Evolutionary conservation across 371 early-diverging fungal genomes (phyloP).

Genomic region (Dinochytrium kinnereticum): DNA sequence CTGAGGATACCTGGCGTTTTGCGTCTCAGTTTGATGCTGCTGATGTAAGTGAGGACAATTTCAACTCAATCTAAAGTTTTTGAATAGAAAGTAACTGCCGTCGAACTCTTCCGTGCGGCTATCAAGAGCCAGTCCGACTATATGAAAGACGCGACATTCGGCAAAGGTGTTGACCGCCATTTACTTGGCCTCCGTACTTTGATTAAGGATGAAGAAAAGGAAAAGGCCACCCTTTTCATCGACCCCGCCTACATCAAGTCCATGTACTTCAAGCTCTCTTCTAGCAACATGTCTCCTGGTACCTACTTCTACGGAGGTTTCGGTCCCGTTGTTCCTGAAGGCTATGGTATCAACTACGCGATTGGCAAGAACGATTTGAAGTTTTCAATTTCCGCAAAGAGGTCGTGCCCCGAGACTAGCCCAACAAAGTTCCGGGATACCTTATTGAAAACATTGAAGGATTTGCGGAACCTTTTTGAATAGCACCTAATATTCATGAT

Average conservation of each 20-base stretch:
- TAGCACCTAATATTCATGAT: no score
- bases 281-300: slow-evolving; percentile 80
- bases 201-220: slow-evolving; percentile 60
- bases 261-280: slow-evolving; percentile 70
- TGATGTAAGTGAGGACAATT: slow-evolving; percentile 1
- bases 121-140: slow-evolving; percentile 64
- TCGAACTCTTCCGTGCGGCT: slow-evolving; percentile 63
- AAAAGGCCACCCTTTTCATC: slow-evolving; percentile 64
- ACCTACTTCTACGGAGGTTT: slow-evolving; percentile 77
- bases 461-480: slow-evolving; percentile 32
- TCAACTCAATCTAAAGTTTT: no score
- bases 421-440: slow-evolving; percentile 38
- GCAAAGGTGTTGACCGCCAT: slow-evolving; percentile 84
- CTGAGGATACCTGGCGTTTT: slow-evolving; percentile 71
- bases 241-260: slow-evolving; percentile 68
- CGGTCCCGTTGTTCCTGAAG: slow-evolving; percentile 75
- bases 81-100: background rate
- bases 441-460: slow-evolving; percentile 41
- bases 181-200: slow-evolving; percentile 71
- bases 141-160: slow-evolving; percentile 69
- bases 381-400: slow-evolving; percentile 70
- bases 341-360: slow-evolving; percentile 87
- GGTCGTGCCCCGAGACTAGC: slow-evolving; percentile 36
- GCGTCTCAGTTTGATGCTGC: slow-evolving; percentile 66
- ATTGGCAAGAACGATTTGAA: slow-evolving; percentile 80